phyloP scores from a whole-genome alignment of 805 yeast genomes.

The Suhomyces vadensis region DNA sequence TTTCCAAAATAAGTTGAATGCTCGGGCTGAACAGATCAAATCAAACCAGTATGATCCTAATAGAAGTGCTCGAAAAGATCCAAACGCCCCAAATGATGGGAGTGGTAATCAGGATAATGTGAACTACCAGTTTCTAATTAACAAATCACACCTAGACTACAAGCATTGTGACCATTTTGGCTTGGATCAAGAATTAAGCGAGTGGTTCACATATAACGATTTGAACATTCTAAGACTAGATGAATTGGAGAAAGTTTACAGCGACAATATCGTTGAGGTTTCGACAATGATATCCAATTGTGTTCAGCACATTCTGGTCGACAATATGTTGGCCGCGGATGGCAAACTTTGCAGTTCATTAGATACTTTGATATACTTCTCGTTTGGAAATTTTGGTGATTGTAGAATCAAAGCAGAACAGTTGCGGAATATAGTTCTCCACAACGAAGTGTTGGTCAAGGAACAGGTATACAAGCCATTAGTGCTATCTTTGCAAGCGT shows the following conservation, averaged over 20 bases:
- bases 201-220: slow-evolving; percentile 42
- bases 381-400: slow-evolving; percentile 26
- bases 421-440: slow-evolving; percentile 14
- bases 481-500: background rate
- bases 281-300: too few relatives aligned
- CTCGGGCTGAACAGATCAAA: slow-evolving; percentile 40
- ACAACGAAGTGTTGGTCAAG: slow-evolving; percentile 9
- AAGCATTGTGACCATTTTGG: slow-evolving; percentile 27
- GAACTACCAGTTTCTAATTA: slow-evolving; percentile 29
- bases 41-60: slow-evolving; percentile 10
- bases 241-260: background rate
- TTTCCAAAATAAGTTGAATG: slow-evolving; percentile 43
- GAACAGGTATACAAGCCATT: slow-evolving; percentile 8
- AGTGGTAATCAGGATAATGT: background rate
- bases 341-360: background rate
- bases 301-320: too few relatives aligned
- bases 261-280: background rate
- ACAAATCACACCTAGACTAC: slow-evolving; percentile 33
- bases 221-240: slow-evolving; percentile 13
- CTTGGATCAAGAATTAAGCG: slow-evolving; percentile 32
- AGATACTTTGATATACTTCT: slow-evolving; percentile 20
- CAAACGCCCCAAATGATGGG: background rate
- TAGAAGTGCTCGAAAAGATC: background rate
- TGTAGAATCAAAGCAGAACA: slow-evolving; percentile 18
- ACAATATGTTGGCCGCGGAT: background rate